phyloP scores from a whole-genome alignment of 139 green algal species.

The Yamagishiella unicocca region DNA sequence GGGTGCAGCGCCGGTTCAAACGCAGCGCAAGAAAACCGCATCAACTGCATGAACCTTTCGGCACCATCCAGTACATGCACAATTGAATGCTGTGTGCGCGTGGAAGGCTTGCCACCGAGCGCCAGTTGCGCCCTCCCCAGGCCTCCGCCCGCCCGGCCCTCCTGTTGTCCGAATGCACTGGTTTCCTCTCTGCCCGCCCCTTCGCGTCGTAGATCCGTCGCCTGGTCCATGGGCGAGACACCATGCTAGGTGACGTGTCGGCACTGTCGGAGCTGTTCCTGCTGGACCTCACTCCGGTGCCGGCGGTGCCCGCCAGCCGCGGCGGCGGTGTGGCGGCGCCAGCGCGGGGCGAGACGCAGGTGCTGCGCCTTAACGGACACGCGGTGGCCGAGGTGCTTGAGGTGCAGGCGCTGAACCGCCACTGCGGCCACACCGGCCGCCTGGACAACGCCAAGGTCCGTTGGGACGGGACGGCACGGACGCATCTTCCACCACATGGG shows the following conservation, averaged over 20 bases:
- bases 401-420: slow-evolving; percentile 52
- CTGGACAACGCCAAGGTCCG: slow-evolving; percentile 66
- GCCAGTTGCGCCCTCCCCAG: too few relatives aligned
- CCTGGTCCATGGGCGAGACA: slow-evolving; percentile 82
- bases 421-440: slow-evolving; percentile 58
- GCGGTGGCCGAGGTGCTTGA: slow-evolving; percentile 40
- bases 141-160: too few relatives aligned
- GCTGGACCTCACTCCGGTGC: slow-evolving; percentile 50
- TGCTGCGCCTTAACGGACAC: slow-evolving; percentile 1
- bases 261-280: slow-evolving; percentile 88
- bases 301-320: not conserved
- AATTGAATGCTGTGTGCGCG: too few relatives aligned
- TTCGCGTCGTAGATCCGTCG: slow-evolving; percentile 75
- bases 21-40: too few relatives aligned
- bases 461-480: too few relatives aligned
- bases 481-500: too few relatives aligned
- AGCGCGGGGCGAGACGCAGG: not conserved
- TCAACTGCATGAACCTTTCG: too few relatives aligned
- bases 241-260: slow-evolving; percentile 92
- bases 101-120: too few relatives aligned
- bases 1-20: too few relatives aligned
- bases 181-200: too few relatives aligned
- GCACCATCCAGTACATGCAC: too few relatives aligned
- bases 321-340: not conserved
- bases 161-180: too few relatives aligned